Percentiles rank a stretch among this genome's conserved stretches.
phyloP scores from a whole-genome alignment of 1,284 basidiomycete genomes.

The Trametes hirsuta region DNA sequence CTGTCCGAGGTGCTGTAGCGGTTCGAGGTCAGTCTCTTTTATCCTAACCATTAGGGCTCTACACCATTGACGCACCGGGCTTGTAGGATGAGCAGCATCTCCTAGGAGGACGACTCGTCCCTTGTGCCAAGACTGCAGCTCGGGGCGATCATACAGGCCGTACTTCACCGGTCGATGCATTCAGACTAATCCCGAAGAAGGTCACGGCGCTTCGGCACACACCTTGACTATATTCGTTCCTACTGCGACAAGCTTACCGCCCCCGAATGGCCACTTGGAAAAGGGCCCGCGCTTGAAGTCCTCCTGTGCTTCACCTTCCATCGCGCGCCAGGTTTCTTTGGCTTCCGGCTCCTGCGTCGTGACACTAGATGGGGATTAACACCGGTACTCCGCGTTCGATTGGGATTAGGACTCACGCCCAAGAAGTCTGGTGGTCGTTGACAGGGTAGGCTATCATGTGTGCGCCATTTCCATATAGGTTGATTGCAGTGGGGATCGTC shows the following conservation, averaged over 20 bases:
- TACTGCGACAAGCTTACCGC: conserved; percentile 40
- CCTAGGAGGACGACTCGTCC: conserved; percentile 38
- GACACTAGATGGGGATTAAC: conserved; percentile 30
- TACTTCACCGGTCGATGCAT: conserved; percentile 33
- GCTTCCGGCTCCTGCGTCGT: conserved; percentile 42
- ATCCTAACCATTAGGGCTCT: neutral
- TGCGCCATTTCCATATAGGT: conserved; percentile 41
- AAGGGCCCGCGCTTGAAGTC: conserved; percentile 36
- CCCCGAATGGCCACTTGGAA: conserved; percentile 41
- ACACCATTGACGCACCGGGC: conserved; percentile 28
- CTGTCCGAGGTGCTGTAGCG: conserved; percentile 48
- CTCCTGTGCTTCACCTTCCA: conserved; percentile 38
- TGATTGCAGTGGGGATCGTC: conserved; percentile 13
- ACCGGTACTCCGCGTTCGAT: too few relatives aligned
- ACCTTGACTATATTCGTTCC: conserved; percentile 46
- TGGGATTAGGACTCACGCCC: conserved; percentile 41
- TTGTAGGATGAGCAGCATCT: conserved; percentile 41
- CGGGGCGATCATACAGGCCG: conserved; percentile 50
- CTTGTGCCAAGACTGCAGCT: conserved; percentile 46
- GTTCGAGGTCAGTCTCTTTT: conserved; percentile 3
- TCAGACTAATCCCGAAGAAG: too few relatives aligned
- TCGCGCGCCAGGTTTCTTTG: conserved; percentile 47
- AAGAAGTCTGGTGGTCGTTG: conserved; percentile 37
- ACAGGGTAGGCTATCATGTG: conserved; percentile 47
- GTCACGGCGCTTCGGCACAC: neutral